Evolutionary conservation across 83 land plant species (phyloP), one percentile per base, ranked within the genome.

Genomic region (Thuja plicata): DNA sequence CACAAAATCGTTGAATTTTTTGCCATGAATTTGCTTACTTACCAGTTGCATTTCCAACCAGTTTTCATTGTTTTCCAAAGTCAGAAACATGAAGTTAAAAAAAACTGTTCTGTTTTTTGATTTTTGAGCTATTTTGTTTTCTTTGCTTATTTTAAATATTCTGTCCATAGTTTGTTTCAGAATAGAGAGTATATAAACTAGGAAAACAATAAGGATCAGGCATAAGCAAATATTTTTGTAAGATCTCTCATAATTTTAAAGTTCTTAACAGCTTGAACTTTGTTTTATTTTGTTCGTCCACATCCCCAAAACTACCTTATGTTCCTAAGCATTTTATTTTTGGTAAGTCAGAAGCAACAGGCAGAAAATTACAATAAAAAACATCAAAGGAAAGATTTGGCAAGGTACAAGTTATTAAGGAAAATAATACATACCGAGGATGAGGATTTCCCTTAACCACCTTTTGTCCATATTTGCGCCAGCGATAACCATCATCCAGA

Each of bases 361-460:
- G 34, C 34, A 83, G 16, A 46, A 27, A 9, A 46, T n/a, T 17
- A 45, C 48, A 45, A 45, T 43, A 11, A 35, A 43, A 46, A 83
- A 83, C 48, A 27, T 46, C 54, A 83, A 27, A 45, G 55, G 12
- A 83, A 46, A 76, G 15, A n/a, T 17, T 46, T 27, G 30, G 32
- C 12, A 30, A 83, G 30, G 2, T 12, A 83, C 5, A 10, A 46
- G 34, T 83, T 82, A 46, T 21, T 3, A 43, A 83, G 48, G 16
- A 41, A 83, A 83, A 83, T 83, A 30, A 38, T 87, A 62, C 89
- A 50, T 37, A 92, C 93, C 93, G 85, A 35, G 93, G 93, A 79
- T 92, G 92, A 87, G 93, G 93, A 90, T 92, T 92, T 52, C 92
- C 88, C 78, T 92, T 90, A 27, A 88, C 87, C 46, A 87, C 89